These are phyloP conservation scores for Pythium phragmiticola DNA, from an alignment of 352 stramenopile species.

Conservation along the genomic window DNA sequence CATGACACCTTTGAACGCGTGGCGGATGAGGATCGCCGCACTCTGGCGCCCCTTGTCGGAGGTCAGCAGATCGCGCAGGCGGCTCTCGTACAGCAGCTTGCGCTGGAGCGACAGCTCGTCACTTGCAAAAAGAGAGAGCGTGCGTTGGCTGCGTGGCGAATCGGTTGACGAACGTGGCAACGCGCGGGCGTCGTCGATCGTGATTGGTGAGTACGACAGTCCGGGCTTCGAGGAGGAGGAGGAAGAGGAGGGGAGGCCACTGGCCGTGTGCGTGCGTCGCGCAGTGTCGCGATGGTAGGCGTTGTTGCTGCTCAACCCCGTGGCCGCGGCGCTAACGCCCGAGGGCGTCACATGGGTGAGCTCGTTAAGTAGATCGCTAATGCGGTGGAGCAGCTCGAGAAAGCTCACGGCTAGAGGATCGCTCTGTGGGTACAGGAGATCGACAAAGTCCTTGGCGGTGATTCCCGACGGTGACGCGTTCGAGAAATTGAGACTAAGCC, in stretches of 20 bases:
- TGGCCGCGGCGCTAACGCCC: constrained; percentile 8
- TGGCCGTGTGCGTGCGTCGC: constrained; percentile 37
- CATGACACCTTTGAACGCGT: constrained; percentile 72
- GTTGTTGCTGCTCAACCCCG: constrained; percentile 29
- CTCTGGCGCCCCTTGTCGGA: constrained; percentile 59
- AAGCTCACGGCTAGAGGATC: constrained; percentile 37
- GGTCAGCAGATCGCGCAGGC: constrained; percentile 47
- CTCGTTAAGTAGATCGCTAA: constrained; percentile 53
- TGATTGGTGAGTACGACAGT: constrained; percentile 21
- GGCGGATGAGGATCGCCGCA: constrained; percentile 62
- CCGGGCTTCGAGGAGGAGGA: constrained; percentile 13
- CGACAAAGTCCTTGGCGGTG: constrained; percentile 56
- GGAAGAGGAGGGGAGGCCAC: constrained; percentile 10
- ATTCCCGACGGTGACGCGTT: constrained; percentile 30
- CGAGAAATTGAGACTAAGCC: constrained; percentile 59
- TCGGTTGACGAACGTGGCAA: constrained; percentile 4
- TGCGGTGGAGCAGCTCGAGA: constrained; percentile 62
- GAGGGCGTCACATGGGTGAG: constrained; percentile 30
- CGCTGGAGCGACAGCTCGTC: constrained; percentile 38
- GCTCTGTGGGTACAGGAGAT: constrained; percentile 47
- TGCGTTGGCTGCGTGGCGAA: background rate
- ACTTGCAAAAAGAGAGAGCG: constrained; percentile 29
- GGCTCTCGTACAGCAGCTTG: constrained; percentile 64
- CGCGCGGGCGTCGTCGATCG: background rate
- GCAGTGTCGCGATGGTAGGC: constrained; percentile 37